phyloP scores from a whole-genome alignment of 129 eudicot genomes.

The Solidago caesia region DNA sequence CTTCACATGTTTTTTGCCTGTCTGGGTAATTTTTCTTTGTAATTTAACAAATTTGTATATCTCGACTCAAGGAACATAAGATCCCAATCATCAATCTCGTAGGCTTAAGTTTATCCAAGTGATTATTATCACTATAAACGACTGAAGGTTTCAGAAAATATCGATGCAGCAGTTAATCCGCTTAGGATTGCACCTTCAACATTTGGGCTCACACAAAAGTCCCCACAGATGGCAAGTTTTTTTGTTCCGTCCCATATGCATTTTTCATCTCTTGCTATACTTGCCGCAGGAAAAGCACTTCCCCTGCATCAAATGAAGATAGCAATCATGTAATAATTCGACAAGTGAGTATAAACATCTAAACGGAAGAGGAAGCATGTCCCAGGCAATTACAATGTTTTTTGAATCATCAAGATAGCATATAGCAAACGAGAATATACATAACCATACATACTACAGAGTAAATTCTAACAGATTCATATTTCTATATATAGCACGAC shows the following conservation, averaged over 20 bases:
- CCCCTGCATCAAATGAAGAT: constrained; percentile 56
- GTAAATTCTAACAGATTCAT: too few relatives aligned
- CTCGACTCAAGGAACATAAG: background rate
- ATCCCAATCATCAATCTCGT: background rate
- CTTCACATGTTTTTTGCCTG: background rate
- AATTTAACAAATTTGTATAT: background rate
- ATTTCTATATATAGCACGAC: too few relatives aligned
- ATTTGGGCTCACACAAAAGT: constrained; percentile 83
- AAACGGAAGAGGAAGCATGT: background rate
- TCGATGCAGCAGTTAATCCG: constrained; percentile 83
- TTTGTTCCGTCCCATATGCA: constrained; percentile 72
- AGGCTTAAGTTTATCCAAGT: constrained; percentile 4
- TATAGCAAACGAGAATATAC: too few relatives aligned
- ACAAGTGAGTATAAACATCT: background rate
- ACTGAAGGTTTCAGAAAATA: constrained; percentile 47
- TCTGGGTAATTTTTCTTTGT: background rate
- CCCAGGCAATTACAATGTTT: too few relatives aligned
- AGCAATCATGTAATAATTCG: background rate
- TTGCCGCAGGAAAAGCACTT: constrained; percentile 85
- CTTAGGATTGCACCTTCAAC: constrained; percentile 92
- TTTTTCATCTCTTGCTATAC: constrained; percentile 71
- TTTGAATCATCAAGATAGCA: too few relatives aligned
- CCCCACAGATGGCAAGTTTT: constrained; percentile 85
- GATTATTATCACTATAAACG: constrained; percentile 33
- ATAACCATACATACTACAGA: too few relatives aligned